Percentiles rank a stretch among this genome's conserved stretches.
These are phyloP conservation scores for Karstenula rhodostoma DNA, from an alignment of 2,329 filamentous ascomycete species.

Conservation along the genomic window DNA sequence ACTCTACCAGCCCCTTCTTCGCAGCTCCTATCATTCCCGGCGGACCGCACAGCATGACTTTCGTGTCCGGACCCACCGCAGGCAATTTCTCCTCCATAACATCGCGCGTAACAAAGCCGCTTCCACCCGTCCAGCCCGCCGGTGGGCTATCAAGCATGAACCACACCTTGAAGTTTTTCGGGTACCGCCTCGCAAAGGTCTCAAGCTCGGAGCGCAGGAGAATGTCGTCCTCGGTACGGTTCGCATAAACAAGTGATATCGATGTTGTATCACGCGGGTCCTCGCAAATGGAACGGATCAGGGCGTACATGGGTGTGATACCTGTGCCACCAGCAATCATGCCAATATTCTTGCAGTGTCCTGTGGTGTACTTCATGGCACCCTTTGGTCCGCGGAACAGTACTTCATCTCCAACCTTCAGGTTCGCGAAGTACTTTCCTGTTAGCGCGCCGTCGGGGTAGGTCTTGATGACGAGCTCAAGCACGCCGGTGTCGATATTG, in stretches of 20 bases:
- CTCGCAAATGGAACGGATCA: slow-evolving; percentile 70
- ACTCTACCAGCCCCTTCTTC: slow-evolving; percentile 54
- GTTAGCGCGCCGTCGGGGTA: slow-evolving; percentile 63
- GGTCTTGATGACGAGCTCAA: slow-evolving; percentile 62
- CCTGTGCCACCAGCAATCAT: slow-evolving; percentile 53
- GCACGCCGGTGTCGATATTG: slow-evolving; percentile 66
- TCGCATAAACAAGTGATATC: slow-evolving; percentile 67
- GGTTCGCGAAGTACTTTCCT: slow-evolving; percentile 55
- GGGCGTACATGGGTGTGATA: slow-evolving; percentile 66
- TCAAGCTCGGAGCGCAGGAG: slow-evolving; percentile 66
- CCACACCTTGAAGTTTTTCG: slow-evolving; percentile 62
- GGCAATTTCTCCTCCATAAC: slow-evolving; percentile 62
- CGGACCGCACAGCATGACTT: slow-evolving; percentile 68
- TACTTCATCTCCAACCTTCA: slow-evolving; percentile 60
- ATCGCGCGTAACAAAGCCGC: slow-evolving; percentile 50
- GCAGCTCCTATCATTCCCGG: slow-evolving; percentile 67
- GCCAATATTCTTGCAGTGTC: slow-evolving; percentile 55
- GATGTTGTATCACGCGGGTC: slow-evolving; percentile 66
- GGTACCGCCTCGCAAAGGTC: slow-evolving; percentile 59
- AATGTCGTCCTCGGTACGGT: slow-evolving; percentile 67
- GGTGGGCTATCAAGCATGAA: slow-evolving; percentile 59
- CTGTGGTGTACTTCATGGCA: slow-evolving; percentile 59
- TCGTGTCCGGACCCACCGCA: slow-evolving; percentile 55
- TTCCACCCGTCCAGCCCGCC: slow-evolving; percentile 18
- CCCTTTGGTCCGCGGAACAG: slow-evolving; percentile 65